Evolutionary conservation across 495 filamentous ascomycete species (phyloP), one percentile per base, ranked within the genome.

Genomic region (Schizothecium vesticola): DNA sequence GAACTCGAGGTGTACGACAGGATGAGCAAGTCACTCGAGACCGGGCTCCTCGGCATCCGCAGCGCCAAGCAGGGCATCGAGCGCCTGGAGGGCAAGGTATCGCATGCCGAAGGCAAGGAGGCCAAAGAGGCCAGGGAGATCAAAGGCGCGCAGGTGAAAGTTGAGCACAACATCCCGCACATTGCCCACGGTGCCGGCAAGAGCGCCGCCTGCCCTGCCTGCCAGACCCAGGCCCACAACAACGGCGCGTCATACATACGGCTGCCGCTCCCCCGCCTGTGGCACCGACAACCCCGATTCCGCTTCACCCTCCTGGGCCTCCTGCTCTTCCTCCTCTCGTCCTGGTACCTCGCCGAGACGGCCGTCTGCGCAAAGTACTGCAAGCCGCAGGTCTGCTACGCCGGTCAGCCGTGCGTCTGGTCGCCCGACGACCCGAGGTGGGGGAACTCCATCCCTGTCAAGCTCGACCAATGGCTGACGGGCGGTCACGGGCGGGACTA

Each of bases 31-130:
- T 85, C 86, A 6, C 76, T 91, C 12, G 78, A 83, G 61, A 87
- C 85, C 3, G 83, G 90, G 23, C 80, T 84, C 33, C 79, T 85
- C 3, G 87, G 87, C 66, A 91, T 93, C 68, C 83, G 84, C 2
- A 86, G 88, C 24, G 86, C 91, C 23, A 89, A 88, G 68, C 82
- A 85, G 61, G 89, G 89, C 2, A 86, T 93, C 36, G 83, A 87
- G 69, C 81, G 85, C 19, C 79, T 92, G n/a, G 89, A 91, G 77
- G 79, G 85, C 33, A 82, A 86, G 64, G 79, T 91, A 31, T 81
- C 80, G 29, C 78, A 81, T 31, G 68, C 74, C 2, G 78, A 84
- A n/a, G 68, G 72, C 7, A 75, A 75, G 22, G 69, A 67, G 13
- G 22, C n/a, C 43, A 51, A 51, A 21, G 16, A 24, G n/a, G 13